Percentiles rank a stretch among this genome's conserved stretches.
Conservation (phyloP, 2,329 filamentous ascomycete genomes). For the Ophiostoma sp. region DNA sequence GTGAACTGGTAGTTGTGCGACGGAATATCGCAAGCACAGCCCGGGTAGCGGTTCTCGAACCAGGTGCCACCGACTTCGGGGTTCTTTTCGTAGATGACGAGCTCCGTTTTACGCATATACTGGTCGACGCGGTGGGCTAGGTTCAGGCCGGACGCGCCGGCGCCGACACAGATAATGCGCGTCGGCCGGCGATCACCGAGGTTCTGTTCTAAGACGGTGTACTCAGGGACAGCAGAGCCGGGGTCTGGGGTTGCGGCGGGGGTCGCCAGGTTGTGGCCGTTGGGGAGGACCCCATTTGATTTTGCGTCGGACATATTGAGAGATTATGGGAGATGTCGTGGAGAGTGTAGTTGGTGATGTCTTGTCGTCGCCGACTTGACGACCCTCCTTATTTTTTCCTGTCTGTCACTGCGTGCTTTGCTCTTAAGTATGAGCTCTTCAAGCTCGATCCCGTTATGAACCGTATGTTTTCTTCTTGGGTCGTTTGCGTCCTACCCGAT, state of each 20-base stretch:
- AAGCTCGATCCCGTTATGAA: not conserved
- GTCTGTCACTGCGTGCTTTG: not conserved
- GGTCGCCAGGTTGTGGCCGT: not conserved
- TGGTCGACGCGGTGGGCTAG: constrained; percentile 23
- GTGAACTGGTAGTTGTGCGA: constrained; percentile 63
- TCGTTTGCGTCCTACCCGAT: not conserved
- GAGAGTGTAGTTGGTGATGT: too few relatives aligned
- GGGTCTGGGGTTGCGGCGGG: not conserved
- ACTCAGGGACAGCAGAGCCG: not conserved
- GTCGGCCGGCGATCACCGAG: constrained; percentile 19
- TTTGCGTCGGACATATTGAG: not conserved
- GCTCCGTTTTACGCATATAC: constrained; percentile 37
- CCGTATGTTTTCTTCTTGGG: not conserved
- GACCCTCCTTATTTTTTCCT: not conserved
- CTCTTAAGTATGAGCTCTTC: not conserved
- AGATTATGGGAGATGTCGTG: too few relatives aligned
- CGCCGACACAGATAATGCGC: constrained; percentile 37
- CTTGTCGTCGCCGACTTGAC: not conserved
- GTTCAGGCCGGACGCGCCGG: constrained; percentile 19
- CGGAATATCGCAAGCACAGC: constrained; percentile 57
- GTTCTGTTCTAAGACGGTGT: not conserved
- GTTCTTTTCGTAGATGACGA: constrained; percentile 59
- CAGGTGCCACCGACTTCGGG: constrained; percentile 57
- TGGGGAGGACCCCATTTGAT: not conserved
- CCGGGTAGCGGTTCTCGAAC: constrained; percentile 61